Evolutionary conservation across 805 yeast species (phyloP).

Genomic region (Kodamaea neixiangensis): DNA sequence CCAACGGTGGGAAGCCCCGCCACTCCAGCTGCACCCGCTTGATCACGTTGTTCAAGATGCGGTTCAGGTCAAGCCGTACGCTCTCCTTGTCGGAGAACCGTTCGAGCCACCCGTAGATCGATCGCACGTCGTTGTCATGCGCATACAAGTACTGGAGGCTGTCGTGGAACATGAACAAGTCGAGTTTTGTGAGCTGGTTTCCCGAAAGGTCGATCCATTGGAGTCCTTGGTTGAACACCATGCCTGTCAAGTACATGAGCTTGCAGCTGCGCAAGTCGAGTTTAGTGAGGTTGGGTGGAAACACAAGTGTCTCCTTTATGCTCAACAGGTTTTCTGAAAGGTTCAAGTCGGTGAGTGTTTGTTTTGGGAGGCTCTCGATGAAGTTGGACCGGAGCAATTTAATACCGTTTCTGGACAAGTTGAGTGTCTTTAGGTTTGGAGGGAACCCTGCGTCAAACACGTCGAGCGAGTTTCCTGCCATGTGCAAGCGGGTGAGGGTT

Average conservation of each 20-base stretch:
- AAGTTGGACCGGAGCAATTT: conserved; percentile 3
- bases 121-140: neutral
- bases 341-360: conserved; percentile 1
- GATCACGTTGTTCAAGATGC: conserved; percentile 2
- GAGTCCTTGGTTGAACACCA: conserved; percentile 1
- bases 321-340: neutral
- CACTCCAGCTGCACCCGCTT: conserved; percentile 3
- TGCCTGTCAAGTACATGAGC: neutral
- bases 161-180: conserved; percentile 4
- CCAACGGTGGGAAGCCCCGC: conserved; percentile 2
- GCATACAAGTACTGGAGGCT: conserved; percentile 1
- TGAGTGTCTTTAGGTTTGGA: neutral
- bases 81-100: conserved; percentile 3
- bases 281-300: neutral
- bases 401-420: neutral
- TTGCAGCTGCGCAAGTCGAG: conserved; percentile 3
- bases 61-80: conserved; percentile 1
- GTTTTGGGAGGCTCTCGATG: neutral
- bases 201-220: conserved; percentile 1
- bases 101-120: neutral
- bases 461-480: conserved; percentile 1
- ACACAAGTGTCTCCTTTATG: neutral
- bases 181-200: neutral
- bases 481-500: neutral
- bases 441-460: conserved; percentile 1